Conservation (phyloP, 2,329 filamentous ascomycete species). For the Ambrosiella xylebori region DNA sequence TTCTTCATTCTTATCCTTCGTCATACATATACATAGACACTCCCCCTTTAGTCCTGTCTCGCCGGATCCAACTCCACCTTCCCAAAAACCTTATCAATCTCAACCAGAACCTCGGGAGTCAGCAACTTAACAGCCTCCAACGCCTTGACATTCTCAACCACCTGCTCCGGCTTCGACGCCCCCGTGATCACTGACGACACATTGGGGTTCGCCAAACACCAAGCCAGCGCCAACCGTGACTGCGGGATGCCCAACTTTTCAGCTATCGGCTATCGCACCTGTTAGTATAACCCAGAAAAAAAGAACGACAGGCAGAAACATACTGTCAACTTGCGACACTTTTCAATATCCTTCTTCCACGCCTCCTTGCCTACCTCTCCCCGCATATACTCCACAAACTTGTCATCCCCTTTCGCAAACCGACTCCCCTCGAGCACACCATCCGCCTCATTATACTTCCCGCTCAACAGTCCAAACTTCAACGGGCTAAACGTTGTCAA, state of each 20-base stretch:
- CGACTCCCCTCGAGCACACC: constrained; percentile 34
- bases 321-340: constrained; percentile 24
- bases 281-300: neutral
- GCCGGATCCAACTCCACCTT: constrained; percentile 14
- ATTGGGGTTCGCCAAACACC: constrained; percentile 36
- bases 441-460: constrained; percentile 45
- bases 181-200: constrained; percentile 36
- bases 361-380: constrained; percentile 34
- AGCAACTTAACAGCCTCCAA: constrained; percentile 30
- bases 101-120: constrained; percentile 31
- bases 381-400: constrained; percentile 38
- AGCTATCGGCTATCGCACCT: constrained; percentile 27
- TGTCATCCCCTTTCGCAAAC: constrained; percentile 38
- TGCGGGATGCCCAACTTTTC: constrained; percentile 38
- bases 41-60: constrained; percentile 9
- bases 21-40: neutral
- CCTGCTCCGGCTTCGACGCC: constrained; percentile 33
- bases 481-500: constrained; percentile 47
- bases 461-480: constrained; percentile 39
- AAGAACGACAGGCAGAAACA: neutral
- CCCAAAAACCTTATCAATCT: constrained; percentile 30
- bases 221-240: constrained; percentile 33
- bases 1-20: neutral
- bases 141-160: constrained; percentile 32
- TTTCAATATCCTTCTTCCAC: constrained; percentile 33